Conservation (phyloP, 495 filamentous ascomycete species). For the Chaetomium fimeti region DNA sequence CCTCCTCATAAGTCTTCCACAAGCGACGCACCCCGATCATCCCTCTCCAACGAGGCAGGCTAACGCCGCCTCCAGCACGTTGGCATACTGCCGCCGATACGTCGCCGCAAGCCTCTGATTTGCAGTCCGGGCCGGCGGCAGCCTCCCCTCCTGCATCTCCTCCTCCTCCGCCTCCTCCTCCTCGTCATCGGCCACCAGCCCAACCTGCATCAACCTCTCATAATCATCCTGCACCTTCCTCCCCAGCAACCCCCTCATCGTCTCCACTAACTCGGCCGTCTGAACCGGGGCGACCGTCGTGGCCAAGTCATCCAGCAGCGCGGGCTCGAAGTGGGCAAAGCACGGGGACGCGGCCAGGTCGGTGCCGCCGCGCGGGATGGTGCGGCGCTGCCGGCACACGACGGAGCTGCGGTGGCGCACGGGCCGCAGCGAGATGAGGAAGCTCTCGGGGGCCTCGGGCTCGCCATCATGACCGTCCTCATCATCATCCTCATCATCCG, state of each 20-base stretch:
- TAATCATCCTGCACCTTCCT: conserved; percentile 36
- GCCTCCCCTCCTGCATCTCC: conserved; percentile 21
- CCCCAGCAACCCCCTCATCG: conserved; percentile 27
- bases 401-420: conserved; percentile 39
- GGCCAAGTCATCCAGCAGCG: conserved; percentile 40
- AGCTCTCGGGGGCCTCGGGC: conserved; percentile 32
- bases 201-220: conserved; percentile 34
- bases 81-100: conserved; percentile 44
- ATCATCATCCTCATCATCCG: no score
- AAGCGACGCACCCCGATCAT: not conserved
- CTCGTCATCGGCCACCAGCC: conserved; percentile 31
- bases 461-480: not conserved
- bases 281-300: conserved; percentile 23
- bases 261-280: conserved; percentile 24
- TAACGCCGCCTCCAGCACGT: conserved; percentile 35
- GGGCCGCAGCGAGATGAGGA: conserved; percentile 45
- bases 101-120: conserved; percentile 45
- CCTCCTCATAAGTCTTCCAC: no score
- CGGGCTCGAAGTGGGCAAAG: conserved; percentile 45
- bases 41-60: conserved; percentile 10
- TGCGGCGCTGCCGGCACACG: conserved; percentile 3
- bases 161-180: conserved; percentile 22
- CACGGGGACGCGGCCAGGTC: conserved; percentile 32
- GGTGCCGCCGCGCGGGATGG: conserved; percentile 18
- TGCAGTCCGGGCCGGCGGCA: conserved; percentile 32